These are phyloP conservation scores for Nematodospora valgi DNA, from an alignment of 805 yeast genomes.

Conservation along the genomic window DNA sequence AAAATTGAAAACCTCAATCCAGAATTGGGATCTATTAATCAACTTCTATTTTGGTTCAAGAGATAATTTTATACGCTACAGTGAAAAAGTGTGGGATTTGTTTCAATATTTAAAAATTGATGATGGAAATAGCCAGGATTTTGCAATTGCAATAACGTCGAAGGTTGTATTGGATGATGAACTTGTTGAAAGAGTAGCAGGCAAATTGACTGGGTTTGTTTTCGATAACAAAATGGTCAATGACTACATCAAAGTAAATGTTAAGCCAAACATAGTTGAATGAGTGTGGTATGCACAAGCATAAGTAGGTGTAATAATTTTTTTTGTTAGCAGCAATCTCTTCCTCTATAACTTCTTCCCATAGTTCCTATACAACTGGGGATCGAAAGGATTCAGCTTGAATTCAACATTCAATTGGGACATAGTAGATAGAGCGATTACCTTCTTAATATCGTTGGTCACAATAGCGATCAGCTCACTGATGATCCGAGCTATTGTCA, in stretches of 20 bases:
- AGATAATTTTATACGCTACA: conserved; percentile 20
- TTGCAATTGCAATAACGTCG: conserved; percentile 15
- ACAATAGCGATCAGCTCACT: too few relatives aligned
- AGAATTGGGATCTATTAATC: conserved; percentile 15
- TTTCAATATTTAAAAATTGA: conserved; percentile 15
- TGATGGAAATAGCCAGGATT: not conserved
- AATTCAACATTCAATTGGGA: too few relatives aligned
- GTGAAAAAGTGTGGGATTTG: conserved; percentile 21
- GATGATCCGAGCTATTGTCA: too few relatives aligned
- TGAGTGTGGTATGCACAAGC: too few relatives aligned
- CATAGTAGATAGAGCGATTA: too few relatives aligned
- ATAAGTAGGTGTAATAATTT: too few relatives aligned
- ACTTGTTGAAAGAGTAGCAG: conserved; percentile 14
- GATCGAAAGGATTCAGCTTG: too few relatives aligned
- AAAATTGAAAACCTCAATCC: conserved; percentile 5
- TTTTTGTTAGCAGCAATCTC: too few relatives aligned
- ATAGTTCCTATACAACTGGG: too few relatives aligned
- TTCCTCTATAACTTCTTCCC: too few relatives aligned
- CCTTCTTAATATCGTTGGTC: too few relatives aligned
- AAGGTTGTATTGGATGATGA: conserved; percentile 14
- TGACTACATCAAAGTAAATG: conserved; percentile 22
- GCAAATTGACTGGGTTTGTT: conserved; percentile 18
- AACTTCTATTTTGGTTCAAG: conserved; percentile 23
- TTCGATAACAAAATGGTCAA: conserved; percentile 17
- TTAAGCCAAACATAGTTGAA: conserved; percentile 13